phyloP scores from a whole-genome alignment of 1,284 basidiomycete genomes.

The Apiotrichum domesticum region DNA sequence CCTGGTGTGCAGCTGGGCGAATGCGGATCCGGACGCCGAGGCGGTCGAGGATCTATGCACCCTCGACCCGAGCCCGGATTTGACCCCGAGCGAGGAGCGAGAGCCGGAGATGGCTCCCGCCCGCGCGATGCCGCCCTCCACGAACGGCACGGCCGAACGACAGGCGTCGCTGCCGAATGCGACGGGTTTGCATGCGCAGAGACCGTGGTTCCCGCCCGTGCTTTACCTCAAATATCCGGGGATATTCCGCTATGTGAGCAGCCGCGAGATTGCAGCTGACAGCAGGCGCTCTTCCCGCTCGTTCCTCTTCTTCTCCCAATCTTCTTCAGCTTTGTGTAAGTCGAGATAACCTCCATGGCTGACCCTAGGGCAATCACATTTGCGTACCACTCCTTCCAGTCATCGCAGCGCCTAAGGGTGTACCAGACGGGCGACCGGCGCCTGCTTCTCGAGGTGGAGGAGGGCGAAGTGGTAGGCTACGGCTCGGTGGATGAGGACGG shows the following conservation, averaged over 20 bases:
- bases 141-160: no score
- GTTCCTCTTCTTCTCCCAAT: constrained; percentile 32
- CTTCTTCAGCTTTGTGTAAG: constrained; percentile 27
- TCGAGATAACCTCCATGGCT: constrained; percentile 1
- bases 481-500: not conserved
- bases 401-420: constrained; percentile 15
- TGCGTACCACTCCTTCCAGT: constrained; percentile 29
- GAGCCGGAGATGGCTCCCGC: no score
- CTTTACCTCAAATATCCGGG: constrained; percentile 26
- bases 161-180: not conserved
- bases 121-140: no score
- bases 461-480: not conserved
- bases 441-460: not conserved
- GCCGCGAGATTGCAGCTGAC: not conserved
- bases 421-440: not conserved
- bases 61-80: no score
- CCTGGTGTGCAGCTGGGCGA: constrained; percentile 18
- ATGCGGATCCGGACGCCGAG: constrained; percentile 17
- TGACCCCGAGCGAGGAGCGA: no score
- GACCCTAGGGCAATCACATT: constrained; percentile 19
- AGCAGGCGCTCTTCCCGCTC: constrained; percentile 23
- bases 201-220: constrained; percentile 29
- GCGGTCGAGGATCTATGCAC: constrained; percentile 20
- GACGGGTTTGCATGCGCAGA: not conserved
- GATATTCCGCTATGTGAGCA: constrained; percentile 36